Percentiles rank a stretch among this genome's conserved stretches.
Conservation (phyloP, 2,329 filamentous ascomycete species). For the Neophaeococcomyces mojaviensis region DNA sequence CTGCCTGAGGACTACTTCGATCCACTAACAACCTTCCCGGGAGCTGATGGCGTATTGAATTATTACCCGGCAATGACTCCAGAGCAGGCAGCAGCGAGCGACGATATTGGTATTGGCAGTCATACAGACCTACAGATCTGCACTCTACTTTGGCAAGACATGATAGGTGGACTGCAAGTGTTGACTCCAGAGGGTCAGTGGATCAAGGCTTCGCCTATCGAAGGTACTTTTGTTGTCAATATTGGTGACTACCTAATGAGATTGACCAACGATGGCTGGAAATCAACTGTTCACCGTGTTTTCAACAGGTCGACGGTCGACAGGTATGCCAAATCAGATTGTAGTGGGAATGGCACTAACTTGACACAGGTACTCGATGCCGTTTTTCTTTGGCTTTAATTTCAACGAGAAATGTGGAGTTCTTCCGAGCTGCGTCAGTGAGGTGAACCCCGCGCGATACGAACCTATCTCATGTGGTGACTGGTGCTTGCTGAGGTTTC, state of each 20-base stretch:
- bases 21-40: conserved; percentile 46
- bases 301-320: conserved; percentile 33
- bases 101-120: conserved; percentile 39
- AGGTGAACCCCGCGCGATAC: conserved; percentile 43
- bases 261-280: conserved; percentile 42
- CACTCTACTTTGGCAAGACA: conserved; percentile 50
- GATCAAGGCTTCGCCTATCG: conserved; percentile 34
- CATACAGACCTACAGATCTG: conserved; percentile 49
- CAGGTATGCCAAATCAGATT: conserved; percentile 7
- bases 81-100: conserved; percentile 20
- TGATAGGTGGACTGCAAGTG: conserved; percentile 45
- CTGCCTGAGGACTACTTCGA: conserved; percentile 52
- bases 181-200: conserved; percentile 36
- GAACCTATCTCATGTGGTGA: conserved; percentile 34
- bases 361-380: conserved; percentile 45
- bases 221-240: conserved; percentile 42
- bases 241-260: conserved; percentile 45
- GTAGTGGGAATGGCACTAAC: conserved; percentile 24
- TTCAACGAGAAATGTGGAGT: conserved; percentile 45
- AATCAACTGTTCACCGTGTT: conserved; percentile 50
- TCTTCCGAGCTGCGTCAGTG: conserved; percentile 35
- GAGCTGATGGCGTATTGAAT: conserved; percentile 37
- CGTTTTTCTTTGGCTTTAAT: conserved; percentile 51
- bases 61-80: conserved; percentile 38
- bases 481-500: conserved; percentile 17